Evolutionary conservation across 331 rosid genomes (phyloP), one percentile per base, ranked within the genome.

Genomic region (Malus hybrid): DNA sequence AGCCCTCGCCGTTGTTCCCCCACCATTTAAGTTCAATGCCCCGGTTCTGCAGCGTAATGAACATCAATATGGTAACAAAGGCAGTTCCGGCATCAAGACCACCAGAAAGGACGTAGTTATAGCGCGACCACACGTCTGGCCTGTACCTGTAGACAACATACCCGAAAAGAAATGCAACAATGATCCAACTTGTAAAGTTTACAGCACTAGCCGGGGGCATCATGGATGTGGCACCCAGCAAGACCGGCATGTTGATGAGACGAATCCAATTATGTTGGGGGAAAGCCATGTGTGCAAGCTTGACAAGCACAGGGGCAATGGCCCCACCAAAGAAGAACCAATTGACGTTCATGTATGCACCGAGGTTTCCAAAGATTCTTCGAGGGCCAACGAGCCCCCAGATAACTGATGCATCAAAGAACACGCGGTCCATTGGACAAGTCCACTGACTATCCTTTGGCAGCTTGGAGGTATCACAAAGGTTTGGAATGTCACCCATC

Each of bases 61-160:
- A 93, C 61, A 89, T n/a, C 36, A 90, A 61, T 79, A 93, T 79
- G 16, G 95, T 78, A 88, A 87, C 83, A 70, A 93, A 90, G 34
- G 98, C 93, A 13, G 96, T 90, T 82, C 97, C 98, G 1, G 97
- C 97, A 72, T 90, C 97, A 33, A 93, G 87, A 19, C 92, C 96
- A 6, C 97, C 96, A 1, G 96, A 93, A 14, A 93, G 70, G 28
- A 93, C 89, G 72, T 93, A 93, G 58, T 93, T 93, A 73, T 79
- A 87, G 6, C 88, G 82, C 73, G 79, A 82, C 98, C 98, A 93
- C 94, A 82, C 71, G 0, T 85, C 82, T 34, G 82, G 89, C 53
- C 33, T 61, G 46, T 90, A 87, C 61, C 86, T 76, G 56, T 74
- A 93, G 30, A 74, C 56, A 24, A 90, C 66, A 64, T 32, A 90